Evolutionary conservation across 306 rosid genomes (phyloP).

Genomic region (Rosa chinensis): DNA sequence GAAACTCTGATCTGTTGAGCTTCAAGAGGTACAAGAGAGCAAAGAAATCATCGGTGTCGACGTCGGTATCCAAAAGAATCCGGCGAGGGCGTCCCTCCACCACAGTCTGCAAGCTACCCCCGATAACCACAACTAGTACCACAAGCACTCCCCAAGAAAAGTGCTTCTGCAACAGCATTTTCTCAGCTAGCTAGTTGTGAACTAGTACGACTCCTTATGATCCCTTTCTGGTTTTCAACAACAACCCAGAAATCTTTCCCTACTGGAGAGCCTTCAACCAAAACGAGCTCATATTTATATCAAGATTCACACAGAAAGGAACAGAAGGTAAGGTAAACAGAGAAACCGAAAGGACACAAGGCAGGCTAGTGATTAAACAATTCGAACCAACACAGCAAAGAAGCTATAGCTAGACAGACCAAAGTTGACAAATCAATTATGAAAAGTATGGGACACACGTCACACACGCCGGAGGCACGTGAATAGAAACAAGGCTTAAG

Average conservation of each 20-base stretch:
- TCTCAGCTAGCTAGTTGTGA: background rate
- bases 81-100: conserved; percentile 54
- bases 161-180: conserved; percentile 50
- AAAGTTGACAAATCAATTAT: conserved; percentile 8
- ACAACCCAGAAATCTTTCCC: background rate
- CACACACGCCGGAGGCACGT: conserved; percentile 1
- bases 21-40: conserved; percentile 82
- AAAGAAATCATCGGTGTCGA: conserved; percentile 84
- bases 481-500: background rate
- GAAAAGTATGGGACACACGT: background rate
- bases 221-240: background rate
- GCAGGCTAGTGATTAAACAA: background rate
- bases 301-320: conserved; percentile 1
- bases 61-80: conserved; percentile 85
- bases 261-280: background rate
- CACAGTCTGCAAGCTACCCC: conserved; percentile 30
- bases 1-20: conserved; percentile 81
- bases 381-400: background rate
- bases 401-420: background rate
- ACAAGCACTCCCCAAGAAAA: conserved; percentile 31
- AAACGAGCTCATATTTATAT: background rate
- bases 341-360: background rate
- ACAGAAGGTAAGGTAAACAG: background rate
- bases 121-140: conserved; percentile 21
- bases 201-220: background rate